Conservation (phyloP, 2,329 filamentous ascomycete species). For the Verticillium isaacii region DNA sequence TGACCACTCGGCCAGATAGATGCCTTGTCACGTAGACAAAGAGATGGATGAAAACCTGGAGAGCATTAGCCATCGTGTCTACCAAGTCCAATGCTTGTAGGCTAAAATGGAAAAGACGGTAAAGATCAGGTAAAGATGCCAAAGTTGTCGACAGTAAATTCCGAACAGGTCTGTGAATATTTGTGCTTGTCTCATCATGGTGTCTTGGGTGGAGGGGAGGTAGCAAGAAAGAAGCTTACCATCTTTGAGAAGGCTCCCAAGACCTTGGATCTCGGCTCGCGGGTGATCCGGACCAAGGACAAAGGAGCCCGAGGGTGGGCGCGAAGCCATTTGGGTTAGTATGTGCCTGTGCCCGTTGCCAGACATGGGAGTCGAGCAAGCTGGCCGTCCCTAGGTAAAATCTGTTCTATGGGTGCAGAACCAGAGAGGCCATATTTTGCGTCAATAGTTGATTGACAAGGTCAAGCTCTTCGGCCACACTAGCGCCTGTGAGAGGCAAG, state of each 20-base stretch:
- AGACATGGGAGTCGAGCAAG: too few relatives aligned
- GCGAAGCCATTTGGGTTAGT: background rate
- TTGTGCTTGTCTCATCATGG: constrained; percentile 23
- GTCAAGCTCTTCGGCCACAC: too few relatives aligned
- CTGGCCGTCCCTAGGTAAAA: too few relatives aligned
- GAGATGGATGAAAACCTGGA: background rate
- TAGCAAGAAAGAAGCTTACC: background rate
- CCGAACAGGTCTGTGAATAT: constrained; percentile 27
- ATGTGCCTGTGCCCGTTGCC: background rate
- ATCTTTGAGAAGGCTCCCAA: background rate
- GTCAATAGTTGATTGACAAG: too few relatives aligned
- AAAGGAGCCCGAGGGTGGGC: background rate
- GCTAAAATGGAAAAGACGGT: background rate
- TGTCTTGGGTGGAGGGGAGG: background rate
- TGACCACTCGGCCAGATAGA: background rate
- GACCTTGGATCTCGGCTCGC: background rate
- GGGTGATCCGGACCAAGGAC: background rate
- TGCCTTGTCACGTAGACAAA: background rate
- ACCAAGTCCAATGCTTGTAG: background rate
- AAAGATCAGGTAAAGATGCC: constrained; percentile 14
- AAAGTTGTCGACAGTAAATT: constrained; percentile 24
- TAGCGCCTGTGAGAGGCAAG: too few relatives aligned
- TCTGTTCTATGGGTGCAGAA: too few relatives aligned
- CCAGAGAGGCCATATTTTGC: too few relatives aligned
- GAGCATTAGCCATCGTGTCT: background rate